Evolutionary conservation across 2,329 filamentous ascomycete genomes (phyloP).

Genomic region (Alternaria sp.): DNA sequence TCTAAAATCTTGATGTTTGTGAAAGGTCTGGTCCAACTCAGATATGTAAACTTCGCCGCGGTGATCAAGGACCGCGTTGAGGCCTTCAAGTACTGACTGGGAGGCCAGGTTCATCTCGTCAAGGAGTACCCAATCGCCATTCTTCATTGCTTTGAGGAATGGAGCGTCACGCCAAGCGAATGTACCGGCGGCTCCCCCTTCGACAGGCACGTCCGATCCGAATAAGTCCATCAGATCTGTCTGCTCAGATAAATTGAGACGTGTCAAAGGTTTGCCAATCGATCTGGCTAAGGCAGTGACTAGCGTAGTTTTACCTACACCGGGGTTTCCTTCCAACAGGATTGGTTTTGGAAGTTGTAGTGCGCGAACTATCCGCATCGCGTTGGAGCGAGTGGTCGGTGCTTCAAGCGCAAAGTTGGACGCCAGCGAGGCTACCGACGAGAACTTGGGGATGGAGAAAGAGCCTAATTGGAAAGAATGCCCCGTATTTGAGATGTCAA

Average conservation of each 20-base stretch:
- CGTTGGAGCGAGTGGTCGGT: conserved; percentile 87
- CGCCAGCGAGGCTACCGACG: conserved; percentile 55
- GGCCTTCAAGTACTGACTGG: conserved; percentile 91
- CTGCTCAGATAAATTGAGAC: conserved; percentile 97
- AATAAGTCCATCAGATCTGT: conserved; percentile 98
- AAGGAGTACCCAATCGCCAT: conserved; percentile 92
- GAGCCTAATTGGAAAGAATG: conserved; percentile 70
- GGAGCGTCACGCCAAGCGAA: conserved; percentile 97
- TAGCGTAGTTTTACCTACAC: conserved; percentile 95
- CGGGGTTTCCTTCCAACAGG: conserved; percentile 93
- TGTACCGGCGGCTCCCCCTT: conserved; percentile 86
- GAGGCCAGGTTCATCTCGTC: conserved; percentile 99
- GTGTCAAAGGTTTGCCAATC: conserved; percentile 80
- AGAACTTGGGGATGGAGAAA: conserved; percentile 69
- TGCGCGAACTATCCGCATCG: conserved; percentile 87
- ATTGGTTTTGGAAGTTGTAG: conserved; percentile 90
- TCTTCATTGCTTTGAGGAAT: conserved; percentile 95
- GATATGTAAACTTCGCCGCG: conserved; percentile 94
- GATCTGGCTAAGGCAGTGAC: conserved; percentile 82
- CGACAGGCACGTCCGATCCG: conserved; percentile 92
- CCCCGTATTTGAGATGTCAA: conserved; percentile 63
- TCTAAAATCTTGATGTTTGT: conserved; percentile 86
- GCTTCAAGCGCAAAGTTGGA: conserved; percentile 80
- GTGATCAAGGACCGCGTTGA: conserved; percentile 96
- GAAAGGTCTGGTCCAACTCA: conserved; percentile 92